phyloP scores from a whole-genome alignment of 2,329 filamentous ascomycete species.

The Aspergillus quadrilineatus region DNA sequence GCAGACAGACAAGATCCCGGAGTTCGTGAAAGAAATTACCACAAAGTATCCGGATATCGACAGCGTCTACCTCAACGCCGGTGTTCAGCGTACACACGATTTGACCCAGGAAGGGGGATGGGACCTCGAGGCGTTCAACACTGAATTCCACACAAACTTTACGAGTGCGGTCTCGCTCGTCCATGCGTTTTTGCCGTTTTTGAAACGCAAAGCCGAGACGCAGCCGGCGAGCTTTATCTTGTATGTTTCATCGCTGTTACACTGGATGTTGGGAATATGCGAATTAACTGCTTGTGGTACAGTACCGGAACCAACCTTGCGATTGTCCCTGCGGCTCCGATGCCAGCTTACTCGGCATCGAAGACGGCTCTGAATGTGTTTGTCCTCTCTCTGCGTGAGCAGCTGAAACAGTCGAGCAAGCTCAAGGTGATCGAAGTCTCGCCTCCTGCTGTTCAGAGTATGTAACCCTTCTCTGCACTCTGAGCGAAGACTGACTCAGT shows the following conservation, averaged over 20 bases:
- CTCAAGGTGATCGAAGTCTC: constrained; percentile 52
- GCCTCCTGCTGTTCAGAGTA: constrained; percentile 44
- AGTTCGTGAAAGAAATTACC: constrained; percentile 36
- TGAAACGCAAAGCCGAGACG: constrained; percentile 32
- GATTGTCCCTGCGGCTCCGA: constrained; percentile 48
- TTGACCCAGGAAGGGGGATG: constrained; percentile 48
- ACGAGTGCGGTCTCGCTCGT: constrained; percentile 1
- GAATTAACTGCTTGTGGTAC: not conserved
- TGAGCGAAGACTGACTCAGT: not conserved
- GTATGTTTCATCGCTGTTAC: not conserved
- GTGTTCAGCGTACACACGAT: constrained; percentile 52
- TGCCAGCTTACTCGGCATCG: constrained; percentile 54
- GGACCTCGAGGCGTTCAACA: constrained; percentile 31
- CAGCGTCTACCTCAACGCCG: constrained; percentile 47
- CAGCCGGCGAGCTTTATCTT: constrained; percentile 1
- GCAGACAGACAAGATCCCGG: constrained; percentile 43
- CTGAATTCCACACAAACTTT: constrained; percentile 31
- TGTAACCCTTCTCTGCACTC: not conserved
- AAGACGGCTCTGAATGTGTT: constrained; percentile 56
- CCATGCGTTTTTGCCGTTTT: constrained; percentile 6
- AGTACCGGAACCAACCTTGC: constrained; percentile 47
- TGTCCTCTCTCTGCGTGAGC: constrained; percentile 45
- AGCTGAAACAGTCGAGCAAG: constrained; percentile 34
- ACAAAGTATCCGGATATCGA: constrained; percentile 52
- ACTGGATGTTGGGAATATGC: not conserved